These are phyloP conservation scores for Crithidia acanthocephali DNA, from an alignment of 208 protist species.

Conservation along the genomic window DNA sequence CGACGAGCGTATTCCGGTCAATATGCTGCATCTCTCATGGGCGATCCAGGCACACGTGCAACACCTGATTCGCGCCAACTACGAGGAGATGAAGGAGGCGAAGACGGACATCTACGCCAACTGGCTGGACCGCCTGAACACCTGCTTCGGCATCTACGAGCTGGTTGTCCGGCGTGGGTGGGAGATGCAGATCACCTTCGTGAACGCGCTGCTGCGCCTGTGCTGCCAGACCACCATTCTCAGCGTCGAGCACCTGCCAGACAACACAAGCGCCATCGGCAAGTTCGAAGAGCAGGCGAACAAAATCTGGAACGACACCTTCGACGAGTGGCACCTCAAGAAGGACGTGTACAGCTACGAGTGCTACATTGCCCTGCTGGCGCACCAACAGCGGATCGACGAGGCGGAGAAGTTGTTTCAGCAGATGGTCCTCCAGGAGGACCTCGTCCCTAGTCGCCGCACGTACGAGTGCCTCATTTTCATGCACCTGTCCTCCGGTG, in stretches of 20 bases:
- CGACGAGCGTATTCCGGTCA: conserved; percentile 70
- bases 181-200: conserved; percentile 75
- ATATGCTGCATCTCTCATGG: conserved; percentile 78
- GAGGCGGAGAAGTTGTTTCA: conserved; percentile 90
- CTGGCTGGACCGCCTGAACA: conserved; percentile 78
- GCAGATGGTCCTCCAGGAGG: conserved; percentile 82
- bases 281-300: conserved; percentile 82
- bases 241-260: conserved; percentile 72
- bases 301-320: conserved; percentile 81
- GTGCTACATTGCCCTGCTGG: conserved; percentile 88
- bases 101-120: conserved; percentile 42
- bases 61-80: conserved; percentile 70
- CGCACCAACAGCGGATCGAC: conserved; percentile 88
- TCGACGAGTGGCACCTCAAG: conserved; percentile 82
- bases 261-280: conserved; percentile 54
- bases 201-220: conserved; percentile 85
- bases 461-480: conserved; percentile 92
- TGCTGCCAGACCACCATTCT: conserved; percentile 85
- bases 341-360: conserved; percentile 90
- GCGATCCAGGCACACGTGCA: conserved; percentile 85
- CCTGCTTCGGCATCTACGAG: conserved; percentile 87
- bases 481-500: conserved; percentile 92
- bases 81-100: conserved; percentile 71
- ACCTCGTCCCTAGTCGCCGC: conserved; percentile 72
- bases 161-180: conserved; percentile 79